A percentile compares a stretch with the other conserved stretches of the same genome.
These are phyloP conservation scores for Cytospora piceicola DNA, from an alignment of 2,329 filamentous ascomycete species.

Conservation along the genomic window DNA sequence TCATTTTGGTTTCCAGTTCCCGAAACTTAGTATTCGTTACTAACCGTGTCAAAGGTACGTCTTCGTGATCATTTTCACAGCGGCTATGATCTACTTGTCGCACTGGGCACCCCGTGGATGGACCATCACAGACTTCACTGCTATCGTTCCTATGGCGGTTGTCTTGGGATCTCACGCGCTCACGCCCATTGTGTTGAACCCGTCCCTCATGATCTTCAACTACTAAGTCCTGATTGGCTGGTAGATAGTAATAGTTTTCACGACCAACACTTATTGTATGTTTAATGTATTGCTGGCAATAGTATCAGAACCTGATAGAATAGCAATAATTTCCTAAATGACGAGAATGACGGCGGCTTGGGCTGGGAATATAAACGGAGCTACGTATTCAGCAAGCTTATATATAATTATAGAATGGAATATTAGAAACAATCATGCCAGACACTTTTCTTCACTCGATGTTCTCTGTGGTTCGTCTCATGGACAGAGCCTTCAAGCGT, in stretches of 20 bases:
- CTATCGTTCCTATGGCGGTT: constrained; percentile 59
- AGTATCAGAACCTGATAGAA: not conserved
- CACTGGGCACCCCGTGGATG: constrained; percentile 53
- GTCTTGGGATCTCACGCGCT: constrained; percentile 60
- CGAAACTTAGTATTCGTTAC: not conserved
- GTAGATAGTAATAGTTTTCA: not conserved
- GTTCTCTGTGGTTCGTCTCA: too few species aligned
- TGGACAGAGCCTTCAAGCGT: too few species aligned
- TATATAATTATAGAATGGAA: not conserved
- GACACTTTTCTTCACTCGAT: too few species aligned
- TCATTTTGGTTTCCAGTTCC: constrained; percentile 36
- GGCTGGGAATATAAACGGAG: not conserved
- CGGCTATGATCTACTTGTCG: constrained; percentile 52
- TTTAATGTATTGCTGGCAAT: not conserved
- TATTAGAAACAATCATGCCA: not conserved
- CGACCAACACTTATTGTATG: not conserved
- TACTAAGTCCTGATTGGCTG: constrained; percentile 44
- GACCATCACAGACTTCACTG: constrained; percentile 59
- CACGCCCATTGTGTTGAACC: constrained; percentile 61
- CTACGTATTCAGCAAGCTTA: not conserved
- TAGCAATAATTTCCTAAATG: not conserved
- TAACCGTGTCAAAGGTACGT: constrained; percentile 16
- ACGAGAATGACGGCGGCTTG: not conserved
- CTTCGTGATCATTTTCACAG: constrained; percentile 38
- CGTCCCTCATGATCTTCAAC: constrained; percentile 63